These are phyloP conservation scores for Achaetomium macrosporum DNA, from an alignment of 2,329 filamentous ascomycete species.

Conservation along the genomic window DNA sequence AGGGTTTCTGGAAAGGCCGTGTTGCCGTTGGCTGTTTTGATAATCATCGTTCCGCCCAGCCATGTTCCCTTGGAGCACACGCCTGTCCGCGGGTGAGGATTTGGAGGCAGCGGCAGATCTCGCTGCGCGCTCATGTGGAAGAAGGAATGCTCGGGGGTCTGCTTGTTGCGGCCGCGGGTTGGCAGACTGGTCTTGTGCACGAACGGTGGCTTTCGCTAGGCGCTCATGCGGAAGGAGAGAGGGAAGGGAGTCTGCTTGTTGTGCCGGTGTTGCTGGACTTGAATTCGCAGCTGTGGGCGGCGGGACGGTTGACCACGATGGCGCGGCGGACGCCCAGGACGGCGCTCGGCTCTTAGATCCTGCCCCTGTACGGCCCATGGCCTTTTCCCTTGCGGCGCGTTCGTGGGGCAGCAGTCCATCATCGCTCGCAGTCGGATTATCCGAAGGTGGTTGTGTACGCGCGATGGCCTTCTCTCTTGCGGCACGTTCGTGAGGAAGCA, in stretches of 20 bases:
- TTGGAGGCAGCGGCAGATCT: background rate
- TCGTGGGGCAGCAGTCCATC: slow-evolving; percentile 17
- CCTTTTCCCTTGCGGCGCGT: slow-evolving; percentile 10
- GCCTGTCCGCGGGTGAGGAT: background rate
- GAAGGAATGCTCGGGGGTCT: slow-evolving; percentile 5
- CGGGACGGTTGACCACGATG: background rate
- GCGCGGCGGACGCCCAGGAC: slow-evolving; percentile 3
- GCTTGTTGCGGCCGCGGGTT: background rate
- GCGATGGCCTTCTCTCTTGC: slow-evolving; percentile 4
- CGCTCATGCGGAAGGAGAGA: slow-evolving; percentile 14
- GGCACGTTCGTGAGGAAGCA: slow-evolving; percentile 19
- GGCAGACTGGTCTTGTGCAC: too few relatives aligned
- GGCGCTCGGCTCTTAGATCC: background rate
- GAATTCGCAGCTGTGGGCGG: background rate
- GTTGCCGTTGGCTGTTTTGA: background rate
- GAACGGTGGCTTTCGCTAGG: background rate
- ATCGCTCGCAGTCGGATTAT: background rate
- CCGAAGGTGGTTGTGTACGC: background rate
- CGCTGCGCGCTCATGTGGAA: slow-evolving; percentile 13
- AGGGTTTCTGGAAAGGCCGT: too few relatives aligned
- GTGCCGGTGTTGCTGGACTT: background rate
- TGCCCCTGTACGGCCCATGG: background rate
- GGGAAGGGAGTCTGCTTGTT: slow-evolving; percentile 1
- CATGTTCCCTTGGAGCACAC: background rate
- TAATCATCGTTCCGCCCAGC: background rate